phyloP scores from a whole-genome alignment of 2,329 filamentous ascomycete genomes.

The Bretziella fagacearum region DNA sequence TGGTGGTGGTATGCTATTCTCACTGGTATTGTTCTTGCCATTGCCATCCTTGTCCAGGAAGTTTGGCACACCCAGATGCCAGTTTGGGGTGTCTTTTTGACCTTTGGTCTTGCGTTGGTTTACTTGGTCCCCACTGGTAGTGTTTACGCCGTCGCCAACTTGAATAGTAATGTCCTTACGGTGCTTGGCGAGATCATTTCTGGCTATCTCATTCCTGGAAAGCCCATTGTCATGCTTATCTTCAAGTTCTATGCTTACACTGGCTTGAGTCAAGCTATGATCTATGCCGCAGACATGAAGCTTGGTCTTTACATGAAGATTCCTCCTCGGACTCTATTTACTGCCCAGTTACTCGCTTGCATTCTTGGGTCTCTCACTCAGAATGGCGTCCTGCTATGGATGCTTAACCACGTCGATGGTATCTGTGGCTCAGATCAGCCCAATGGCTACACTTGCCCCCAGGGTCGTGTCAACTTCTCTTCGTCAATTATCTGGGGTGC shows the following conservation, averaged over 20 bases:
- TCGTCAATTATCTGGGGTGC: slow-evolving; percentile 44
- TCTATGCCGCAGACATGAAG: slow-evolving; percentile 32
- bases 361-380: slow-evolving; percentile 25
- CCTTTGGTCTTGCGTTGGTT: slow-evolving; percentile 25
- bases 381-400: slow-evolving; percentile 23
- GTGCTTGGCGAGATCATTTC: slow-evolving; percentile 32
- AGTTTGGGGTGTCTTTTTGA: slow-evolving; percentile 27
- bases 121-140: slow-evolving; percentile 28
- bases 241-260: slow-evolving; percentile 33
- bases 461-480: slow-evolving; percentile 42
- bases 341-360: slow-evolving; percentile 26
- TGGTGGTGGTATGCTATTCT: slow-evolving; percentile 38
- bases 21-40: slow-evolving; percentile 29
- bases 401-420: slow-evolving; percentile 30
- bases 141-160: slow-evolving; percentile 31
- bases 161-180: slow-evolving; percentile 30
- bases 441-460: slow-evolving; percentile 38
- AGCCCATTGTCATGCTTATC: slow-evolving; percentile 31
- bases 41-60: slow-evolving; percentile 25
- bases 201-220: slow-evolving; percentile 32
- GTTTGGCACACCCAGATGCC: slow-evolving; percentile 26
- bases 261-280: slow-evolving; percentile 29
- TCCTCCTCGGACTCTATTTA: slow-evolving; percentile 32
- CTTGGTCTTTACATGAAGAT: slow-evolving; percentile 37
- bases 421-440: slow-evolving; percentile 33